Evolutionary conservation across 768 basidiomycete species (phyloP).

Genomic region (Mycena metata): DNA sequence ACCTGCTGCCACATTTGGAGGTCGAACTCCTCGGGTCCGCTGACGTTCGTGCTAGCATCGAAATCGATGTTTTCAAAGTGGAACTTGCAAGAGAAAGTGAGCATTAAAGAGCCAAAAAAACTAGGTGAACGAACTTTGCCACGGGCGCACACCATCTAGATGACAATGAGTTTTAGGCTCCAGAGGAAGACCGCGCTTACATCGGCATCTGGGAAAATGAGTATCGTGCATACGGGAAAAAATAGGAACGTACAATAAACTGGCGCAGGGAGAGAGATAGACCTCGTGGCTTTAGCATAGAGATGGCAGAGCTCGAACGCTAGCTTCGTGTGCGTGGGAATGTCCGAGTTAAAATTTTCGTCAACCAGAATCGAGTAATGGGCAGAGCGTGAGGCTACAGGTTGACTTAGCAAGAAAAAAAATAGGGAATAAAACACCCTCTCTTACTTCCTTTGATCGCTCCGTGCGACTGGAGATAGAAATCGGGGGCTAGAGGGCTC

Average conservation of each 20-base stretch:
- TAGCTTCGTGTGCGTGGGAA: not conserved
- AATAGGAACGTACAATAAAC: conserved; percentile 64
- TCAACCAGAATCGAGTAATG: conserved; percentile 66
- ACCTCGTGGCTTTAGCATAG: conserved; percentile 67
- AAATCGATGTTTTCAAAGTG: conserved; percentile 21
- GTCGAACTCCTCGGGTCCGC: conserved; percentile 25
- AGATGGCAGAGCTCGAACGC: conserved; percentile 59
- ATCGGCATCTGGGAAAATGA: conserved; percentile 27
- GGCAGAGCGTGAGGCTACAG: conserved; percentile 52
- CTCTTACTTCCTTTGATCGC: conserved; percentile 68
- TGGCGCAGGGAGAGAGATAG: conserved; percentile 71
- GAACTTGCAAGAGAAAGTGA: conserved; percentile 5
- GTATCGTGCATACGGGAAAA: not conserved
- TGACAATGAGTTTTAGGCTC: not conserved
- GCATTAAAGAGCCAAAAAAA: not conserved
- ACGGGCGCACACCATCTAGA: conserved; percentile 38
- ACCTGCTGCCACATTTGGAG: conserved; percentile 4
- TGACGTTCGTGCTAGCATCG: conserved; percentile 15
- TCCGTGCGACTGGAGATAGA: conserved; percentile 69
- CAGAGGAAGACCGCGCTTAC: not conserved
- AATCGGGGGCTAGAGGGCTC: conserved; percentile 53
- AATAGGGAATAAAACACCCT: not conserved
- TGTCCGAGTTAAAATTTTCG: conserved; percentile 45
- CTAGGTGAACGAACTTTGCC: conserved; percentile 11
- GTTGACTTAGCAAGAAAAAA: not conserved